Evolutionary conservation across 2,329 filamentous ascomycete genomes (phyloP).

Genomic region (Botrytis medusae): DNA sequence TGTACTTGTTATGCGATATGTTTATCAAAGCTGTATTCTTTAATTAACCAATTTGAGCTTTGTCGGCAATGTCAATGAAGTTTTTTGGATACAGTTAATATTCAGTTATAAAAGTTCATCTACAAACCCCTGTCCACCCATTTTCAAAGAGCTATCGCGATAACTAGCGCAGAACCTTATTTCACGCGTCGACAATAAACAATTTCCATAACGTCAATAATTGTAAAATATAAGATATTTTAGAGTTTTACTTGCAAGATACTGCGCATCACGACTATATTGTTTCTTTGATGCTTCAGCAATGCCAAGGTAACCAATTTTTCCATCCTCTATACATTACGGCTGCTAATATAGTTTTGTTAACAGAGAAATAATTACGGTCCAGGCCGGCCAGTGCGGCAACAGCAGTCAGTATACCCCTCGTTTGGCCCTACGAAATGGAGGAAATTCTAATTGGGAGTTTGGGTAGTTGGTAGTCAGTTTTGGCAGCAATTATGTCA

Average conservation of each 20-base stretch:
- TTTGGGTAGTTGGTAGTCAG: constrained; percentile 76
- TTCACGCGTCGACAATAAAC: constrained; percentile 20
- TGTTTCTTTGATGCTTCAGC: constrained; percentile 31
- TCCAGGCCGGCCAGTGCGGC: constrained; percentile 98
- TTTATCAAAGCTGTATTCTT: neutral
- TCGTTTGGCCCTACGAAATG: neutral
- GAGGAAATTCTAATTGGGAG: constrained; percentile 23
- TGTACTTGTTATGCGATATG: neutral
- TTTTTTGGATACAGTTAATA: neutral
- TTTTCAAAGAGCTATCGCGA: constrained; percentile 22
- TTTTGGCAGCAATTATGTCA: constrained; percentile 99
- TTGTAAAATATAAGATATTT: neutral
- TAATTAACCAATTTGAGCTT: constrained; percentile 4
- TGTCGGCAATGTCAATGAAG: neutral
- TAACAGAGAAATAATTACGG: constrained; percentile 93
- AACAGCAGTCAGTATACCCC: constrained; percentile 79
- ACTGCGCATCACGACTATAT: constrained; percentile 7
- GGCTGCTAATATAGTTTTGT: constrained; percentile 22
- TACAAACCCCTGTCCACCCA: constrained; percentile 19
- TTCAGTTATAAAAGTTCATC: constrained; percentile 13
- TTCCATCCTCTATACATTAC: constrained; percentile 11
- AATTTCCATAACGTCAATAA: constrained; percentile 10
- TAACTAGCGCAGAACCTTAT: constrained; percentile 20
- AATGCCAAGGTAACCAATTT: constrained; percentile 40
- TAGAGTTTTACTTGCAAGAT: neutral